Base-by-base conservation (phyloP, 2,329 filamentous ascomycete species). In the Apiospora saccharicola region DNA sequence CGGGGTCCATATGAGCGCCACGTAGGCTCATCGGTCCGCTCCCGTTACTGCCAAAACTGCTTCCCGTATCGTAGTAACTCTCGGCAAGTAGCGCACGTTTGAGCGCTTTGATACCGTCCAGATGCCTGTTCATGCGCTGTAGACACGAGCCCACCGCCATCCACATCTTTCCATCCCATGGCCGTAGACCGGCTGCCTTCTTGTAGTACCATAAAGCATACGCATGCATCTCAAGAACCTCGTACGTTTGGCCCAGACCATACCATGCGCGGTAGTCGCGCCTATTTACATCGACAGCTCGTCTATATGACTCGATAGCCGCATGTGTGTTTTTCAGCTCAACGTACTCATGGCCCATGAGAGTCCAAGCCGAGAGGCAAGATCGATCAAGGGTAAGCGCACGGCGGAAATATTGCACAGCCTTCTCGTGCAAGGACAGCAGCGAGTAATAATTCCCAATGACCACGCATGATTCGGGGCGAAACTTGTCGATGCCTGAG, bases 111-210 rank as follows among this genome's bases (percentile, higher is more conserved):
- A 99, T 98, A 43, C 94, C 96, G 77, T 98, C 95, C n/a, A 91
- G 89, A 69, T 94, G 87, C 71, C 95, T 91, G 70, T 92, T 92
- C 88, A 98, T 97, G 80, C 95, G 96, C 74, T 96, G 93, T 75
- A 97, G 91, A 80, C 96, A 98, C 46, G 93, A 93, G 13, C 94
- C 96, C 6, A 99, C 95, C 0, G 96, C 96, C 85, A 96, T 93
- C 96, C 96, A 99, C 94, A 99, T 97, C 82, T 98, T 98, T 0
- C 95, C 94, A 77, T 99, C 96, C 87, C 96, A 98, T 0, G 96
- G 95, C n/a, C 95, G 91, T 1, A 99, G 86, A 0, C 95, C 94
- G 0, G 96, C 96, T 0, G 96, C 96, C 72, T 96, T 94, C 80
- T 98, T 97, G 85, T 98, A 98, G 83, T 99, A 99, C 89, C 96